phyloP scores from a whole-genome alignment of 768 basidiomycete species.

The Ramaria sp. region DNA sequence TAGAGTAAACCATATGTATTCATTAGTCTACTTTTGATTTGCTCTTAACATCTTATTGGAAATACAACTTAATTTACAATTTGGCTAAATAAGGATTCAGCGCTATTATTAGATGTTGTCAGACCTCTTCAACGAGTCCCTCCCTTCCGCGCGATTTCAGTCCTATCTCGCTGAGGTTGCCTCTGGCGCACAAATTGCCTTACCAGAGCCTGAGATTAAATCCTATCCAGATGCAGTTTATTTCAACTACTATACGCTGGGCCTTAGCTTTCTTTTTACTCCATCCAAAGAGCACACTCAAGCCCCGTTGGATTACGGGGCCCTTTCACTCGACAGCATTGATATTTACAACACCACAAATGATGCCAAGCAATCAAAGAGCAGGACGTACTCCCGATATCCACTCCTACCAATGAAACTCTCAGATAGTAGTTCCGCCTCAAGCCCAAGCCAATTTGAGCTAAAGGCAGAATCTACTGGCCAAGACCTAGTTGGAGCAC shows the following conservation, averaged over 20 bases:
- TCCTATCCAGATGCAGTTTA: constrained; percentile 77
- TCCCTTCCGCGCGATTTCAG: neutral
- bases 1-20: neutral
- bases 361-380: constrained; percentile 17
- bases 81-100: no score
- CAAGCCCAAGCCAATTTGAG: constrained; percentile 24
- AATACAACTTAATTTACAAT: no score
- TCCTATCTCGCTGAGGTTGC: neutral
- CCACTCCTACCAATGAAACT: constrained; percentile 44
- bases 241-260: constrained; percentile 72
- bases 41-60: no score
- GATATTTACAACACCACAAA: constrained; percentile 69
- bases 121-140: neutral
- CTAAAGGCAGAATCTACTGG: constrained; percentile 49
- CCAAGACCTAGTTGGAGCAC: constrained; percentile 56
- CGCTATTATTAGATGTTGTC: no score
- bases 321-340: constrained; percentile 54
- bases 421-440: constrained; percentile 12
- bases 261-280: constrained; percentile 70
- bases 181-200: neutral
- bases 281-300: constrained; percentile 59
- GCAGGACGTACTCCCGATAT: constrained; percentile 40
- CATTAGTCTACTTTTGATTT: no score
- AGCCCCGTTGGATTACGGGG: constrained; percentile 25
- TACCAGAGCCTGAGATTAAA: constrained; percentile 52